Evolutionary conservation across 225 moss, liverwort and hornwort genomes (phyloP).

Genomic region (Antitrichia curtipendula): DNA sequence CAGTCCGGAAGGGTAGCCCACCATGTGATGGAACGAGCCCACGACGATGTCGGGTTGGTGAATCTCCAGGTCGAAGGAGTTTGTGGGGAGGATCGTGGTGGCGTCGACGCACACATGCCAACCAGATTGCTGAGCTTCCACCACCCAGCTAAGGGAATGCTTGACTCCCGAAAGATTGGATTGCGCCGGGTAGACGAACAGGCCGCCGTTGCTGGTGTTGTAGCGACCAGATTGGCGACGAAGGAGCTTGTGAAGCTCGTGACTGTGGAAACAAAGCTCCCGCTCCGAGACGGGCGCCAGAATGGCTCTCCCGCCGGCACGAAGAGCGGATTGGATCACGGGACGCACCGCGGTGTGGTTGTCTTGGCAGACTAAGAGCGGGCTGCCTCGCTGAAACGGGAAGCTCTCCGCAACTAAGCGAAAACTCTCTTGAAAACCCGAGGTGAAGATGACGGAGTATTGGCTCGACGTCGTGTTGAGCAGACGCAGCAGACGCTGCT

Average conservation of each 20-base stretch:
- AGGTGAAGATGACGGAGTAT: constrained; percentile 73
- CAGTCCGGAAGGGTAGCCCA: constrained; percentile 86
- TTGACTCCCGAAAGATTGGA: constrained; percentile 40
- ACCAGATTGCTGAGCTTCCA: constrained; percentile 45
- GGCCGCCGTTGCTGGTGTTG: constrained; percentile 32
- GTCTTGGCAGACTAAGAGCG: constrained; percentile 72
- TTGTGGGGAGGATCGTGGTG: constrained; percentile 50
- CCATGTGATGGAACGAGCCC: constrained; percentile 69
- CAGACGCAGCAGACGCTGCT: constrained; percentile 48
- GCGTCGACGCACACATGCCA: constrained; percentile 59
- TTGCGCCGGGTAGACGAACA: constrained; percentile 41
- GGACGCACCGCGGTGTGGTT: constrained; percentile 64
- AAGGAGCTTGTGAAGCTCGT: constrained; percentile 49
- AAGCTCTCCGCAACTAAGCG: constrained; percentile 54
- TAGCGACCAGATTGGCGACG: constrained; percentile 19
- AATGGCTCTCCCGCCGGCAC: constrained; percentile 42
- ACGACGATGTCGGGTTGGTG: constrained; percentile 69
- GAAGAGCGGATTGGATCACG: constrained; percentile 24
- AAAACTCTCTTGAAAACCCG: constrained; percentile 58
- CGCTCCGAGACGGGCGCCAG: constrained; percentile 45
- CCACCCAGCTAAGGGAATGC: constrained; percentile 36
- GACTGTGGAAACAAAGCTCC: constrained; percentile 41
- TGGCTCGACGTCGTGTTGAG: constrained; percentile 48
- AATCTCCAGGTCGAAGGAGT: constrained; percentile 42
- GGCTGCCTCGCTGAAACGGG: constrained; percentile 58